Evolutionary conservation across 306 rosid species (phyloP).

Genomic region (Casuarina equisetifolia): DNA sequence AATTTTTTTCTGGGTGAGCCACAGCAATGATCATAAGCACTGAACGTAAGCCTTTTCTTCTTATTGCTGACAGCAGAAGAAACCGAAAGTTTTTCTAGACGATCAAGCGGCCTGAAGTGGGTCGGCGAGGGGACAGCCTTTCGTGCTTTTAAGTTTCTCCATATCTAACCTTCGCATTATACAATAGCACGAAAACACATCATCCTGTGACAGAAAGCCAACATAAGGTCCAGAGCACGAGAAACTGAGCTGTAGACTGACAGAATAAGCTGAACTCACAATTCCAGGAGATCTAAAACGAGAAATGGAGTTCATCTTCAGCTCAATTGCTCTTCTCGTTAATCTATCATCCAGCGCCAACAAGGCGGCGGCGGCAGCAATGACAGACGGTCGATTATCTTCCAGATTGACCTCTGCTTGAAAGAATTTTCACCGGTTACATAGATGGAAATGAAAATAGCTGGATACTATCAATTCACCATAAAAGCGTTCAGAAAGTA

Average conservation of each 20-base stretch:
- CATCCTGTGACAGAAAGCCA: slow-evolving; percentile 43
- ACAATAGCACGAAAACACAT: slow-evolving; percentile 48
- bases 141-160: slow-evolving; percentile 35
- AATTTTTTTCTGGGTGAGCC: slow-evolving; percentile 34
- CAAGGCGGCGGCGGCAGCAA: slow-evolving; percentile 77
- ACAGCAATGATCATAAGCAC: slow-evolving; percentile 31
- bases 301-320: slow-evolving; percentile 57
- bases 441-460: not conserved
- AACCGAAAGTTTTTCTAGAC: slow-evolving; percentile 40
- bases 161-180: slow-evolving; percentile 47
- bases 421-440: not conserved
- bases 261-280: slow-evolving; percentile 42
- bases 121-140: slow-evolving; percentile 26
- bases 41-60: slow-evolving; percentile 58
- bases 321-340: slow-evolving; percentile 46
- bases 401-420: slow-evolving; percentile 59
- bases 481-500: not conserved
- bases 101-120: slow-evolving; percentile 28
- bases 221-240: not conserved
- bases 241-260: not conserved
- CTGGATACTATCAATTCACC: not conserved
- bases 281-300: slow-evolving; percentile 38
- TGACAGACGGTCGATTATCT: slow-evolving; percentile 64
- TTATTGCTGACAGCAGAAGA: slow-evolving; percentile 38
- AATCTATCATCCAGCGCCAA: slow-evolving; percentile 53